Evolutionary conservation across 1,284 basidiomycete genomes (phyloP).

Genomic region (Pseudozyma sp.): DNA sequence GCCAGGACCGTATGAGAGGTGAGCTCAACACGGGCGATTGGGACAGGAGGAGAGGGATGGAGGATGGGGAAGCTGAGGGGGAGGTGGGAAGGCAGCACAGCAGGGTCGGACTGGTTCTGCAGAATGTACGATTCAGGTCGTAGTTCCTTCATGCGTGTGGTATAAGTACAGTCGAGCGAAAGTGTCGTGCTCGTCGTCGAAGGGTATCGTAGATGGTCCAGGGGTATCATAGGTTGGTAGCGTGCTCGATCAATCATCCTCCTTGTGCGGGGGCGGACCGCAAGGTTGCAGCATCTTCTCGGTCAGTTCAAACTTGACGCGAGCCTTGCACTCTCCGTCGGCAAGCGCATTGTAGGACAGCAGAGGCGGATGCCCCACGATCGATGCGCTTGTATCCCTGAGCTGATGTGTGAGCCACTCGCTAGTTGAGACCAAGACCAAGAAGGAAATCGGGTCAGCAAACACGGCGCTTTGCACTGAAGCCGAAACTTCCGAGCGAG

Average conservation of each 20-base stretch:
- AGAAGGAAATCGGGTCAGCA: slow-evolving; percentile 16
- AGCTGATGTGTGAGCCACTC: slow-evolving; percentile 99
- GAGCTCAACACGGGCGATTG: slow-evolving; percentile 17
- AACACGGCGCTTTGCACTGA: not conserved
- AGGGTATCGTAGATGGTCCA: slow-evolving; percentile 11
- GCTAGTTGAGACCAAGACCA: slow-evolving; percentile 71
- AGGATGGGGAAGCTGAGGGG: not conserved
- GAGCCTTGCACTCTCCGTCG: slow-evolving; percentile 88
- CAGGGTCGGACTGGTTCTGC: not conserved
- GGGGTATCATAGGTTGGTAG: slow-evolving; percentile 21
- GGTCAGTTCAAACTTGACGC: slow-evolving; percentile 83
- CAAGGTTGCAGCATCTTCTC: slow-evolving; percentile 97
- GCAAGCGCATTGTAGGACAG: slow-evolving; percentile 89
- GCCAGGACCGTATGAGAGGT: slow-evolving; percentile 41
- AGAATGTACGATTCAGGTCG: not conserved
- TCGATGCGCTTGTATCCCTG: slow-evolving; percentile 89
- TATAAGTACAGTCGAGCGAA: slow-evolving; percentile 18
- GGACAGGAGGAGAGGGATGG: not conserved
- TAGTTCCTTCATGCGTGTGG: slow-evolving; percentile 2
- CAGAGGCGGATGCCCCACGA: slow-evolving; percentile 89
- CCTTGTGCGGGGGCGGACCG: slow-evolving; percentile 91
- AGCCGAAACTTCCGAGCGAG: not conserved
- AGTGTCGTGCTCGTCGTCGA: not conserved
- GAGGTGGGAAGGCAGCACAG: not conserved
- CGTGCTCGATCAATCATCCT: slow-evolving; percentile 75